Base-by-base conservation (phyloP, 495 filamentous ascomycete genomes). In the Penicillium maclennaniae region DNA sequence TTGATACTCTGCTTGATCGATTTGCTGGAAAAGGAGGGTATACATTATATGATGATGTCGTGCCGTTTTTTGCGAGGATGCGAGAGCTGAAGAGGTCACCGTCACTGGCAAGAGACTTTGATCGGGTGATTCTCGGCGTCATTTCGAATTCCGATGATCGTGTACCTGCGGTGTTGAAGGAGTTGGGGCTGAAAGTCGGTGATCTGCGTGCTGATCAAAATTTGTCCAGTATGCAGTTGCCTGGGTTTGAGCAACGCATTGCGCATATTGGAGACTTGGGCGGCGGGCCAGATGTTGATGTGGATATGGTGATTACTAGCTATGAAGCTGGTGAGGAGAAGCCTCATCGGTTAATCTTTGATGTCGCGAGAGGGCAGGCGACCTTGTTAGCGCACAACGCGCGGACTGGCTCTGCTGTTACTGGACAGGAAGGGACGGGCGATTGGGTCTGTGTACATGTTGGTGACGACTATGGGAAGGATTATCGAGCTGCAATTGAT, bases 71-170 rank as follows among this genome's bases (percentile, higher is more conserved):
- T 23, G 46, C 62, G 20, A 55, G 58, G 1, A 55, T 88, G 47
- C 56, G 62, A 16, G 58, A 31, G 50, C 43, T 54, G 23, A 63
- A 48, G 26, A 17, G 31, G 1, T 12, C 31, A 12, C 14, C 25
- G 16, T 34, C 39, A 1, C 21, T 34, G 21, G 53, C 27, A 0
- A 19, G 23, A 19, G 26, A 43, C 26, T 68, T 66, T 54, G 61
- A 70, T 27, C 52, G 61, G 17, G 58, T 85, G 2, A 56, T 84
- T 8, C 59, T 88, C 0, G 89, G 89, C 5, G 73, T 91, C 15
- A 71, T 92, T 44, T 87, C 86, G 19, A 93, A 92, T 64, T 91
- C 88, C 1, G 88, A 93, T 61, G 82, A 87, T 59, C 78, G 89
- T 0, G 80, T 91, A 1, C 75, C 79, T 7, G 62, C 63, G 12